phyloP scores from a whole-genome alignment of 257 asterid genomes.

The Dorcoceras hygrometricum region DNA sequence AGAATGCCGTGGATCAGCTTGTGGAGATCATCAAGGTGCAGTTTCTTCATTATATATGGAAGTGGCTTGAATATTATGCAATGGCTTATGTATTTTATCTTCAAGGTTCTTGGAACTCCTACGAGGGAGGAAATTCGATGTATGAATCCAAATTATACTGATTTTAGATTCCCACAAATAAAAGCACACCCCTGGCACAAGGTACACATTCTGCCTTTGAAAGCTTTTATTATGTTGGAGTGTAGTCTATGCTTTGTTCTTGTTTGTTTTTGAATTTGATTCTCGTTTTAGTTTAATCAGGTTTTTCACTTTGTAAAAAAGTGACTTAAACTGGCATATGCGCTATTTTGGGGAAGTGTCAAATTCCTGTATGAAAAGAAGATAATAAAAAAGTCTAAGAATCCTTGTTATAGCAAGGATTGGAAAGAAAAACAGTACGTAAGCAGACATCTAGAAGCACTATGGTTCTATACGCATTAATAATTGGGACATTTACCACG shows the following conservation, averaged over 20 bases:
- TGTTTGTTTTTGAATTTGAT: background rate
- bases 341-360: background rate
- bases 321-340: background rate
- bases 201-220: constrained; percentile 36
- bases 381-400: background rate
- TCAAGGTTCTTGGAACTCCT: constrained; percentile 94
- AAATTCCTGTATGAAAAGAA: background rate
- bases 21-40: constrained; percentile 91
- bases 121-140: constrained; percentile 95
- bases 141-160: constrained; percentile 88
- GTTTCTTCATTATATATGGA: constrained; percentile 15
- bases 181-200: constrained; percentile 99
- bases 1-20: constrained; percentile 95
- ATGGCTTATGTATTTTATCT: constrained; percentile 24
- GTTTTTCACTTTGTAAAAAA: background rate
- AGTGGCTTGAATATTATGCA: constrained; percentile 15
- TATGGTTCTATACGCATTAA: background rate
- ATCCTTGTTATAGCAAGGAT: background rate
- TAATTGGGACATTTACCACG: background rate
- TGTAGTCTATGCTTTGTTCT: background rate
- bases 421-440: background rate
- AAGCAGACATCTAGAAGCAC: background rate
- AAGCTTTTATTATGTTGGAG: background rate
- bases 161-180: constrained; percentile 89
- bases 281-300: background rate